phyloP scores from a whole-genome alignment of 352 stramenopile genomes.

The Phytopythium boreale region DNA sequence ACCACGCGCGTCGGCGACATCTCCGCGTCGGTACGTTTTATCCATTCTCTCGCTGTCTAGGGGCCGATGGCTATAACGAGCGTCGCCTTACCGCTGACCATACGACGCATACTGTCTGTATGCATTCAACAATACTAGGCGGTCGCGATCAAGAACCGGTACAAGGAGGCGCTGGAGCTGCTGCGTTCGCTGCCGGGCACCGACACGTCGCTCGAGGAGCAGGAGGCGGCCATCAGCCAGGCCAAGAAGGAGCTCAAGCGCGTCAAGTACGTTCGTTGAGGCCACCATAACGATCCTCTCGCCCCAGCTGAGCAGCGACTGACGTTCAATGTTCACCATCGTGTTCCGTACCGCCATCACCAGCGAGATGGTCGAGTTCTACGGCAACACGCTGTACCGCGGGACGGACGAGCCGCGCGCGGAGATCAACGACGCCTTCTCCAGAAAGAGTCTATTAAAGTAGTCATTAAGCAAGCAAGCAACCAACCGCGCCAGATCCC shows the following conservation, averaged over 20 bases:
- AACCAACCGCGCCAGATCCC: neutral
- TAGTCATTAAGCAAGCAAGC: conserved; percentile 22
- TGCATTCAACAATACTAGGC: conserved; percentile 35
- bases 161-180: conserved; percentile 60
- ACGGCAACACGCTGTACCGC: conserved; percentile 84
- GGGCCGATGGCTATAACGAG: too few species aligned
- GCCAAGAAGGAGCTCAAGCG: conserved; percentile 73
- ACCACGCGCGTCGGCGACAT: conserved; percentile 78
- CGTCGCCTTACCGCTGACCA: too few species aligned
- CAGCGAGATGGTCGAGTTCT: conserved; percentile 78
- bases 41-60: neutral
- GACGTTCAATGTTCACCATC: neutral
- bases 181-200: conserved; percentile 69
- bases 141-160: conserved; percentile 75
- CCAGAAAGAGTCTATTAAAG: conserved; percentile 63
- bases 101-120: neutral
- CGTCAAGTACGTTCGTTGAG: conserved; percentile 48
- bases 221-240: conserved; percentile 65
- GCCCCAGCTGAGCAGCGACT: neutral
- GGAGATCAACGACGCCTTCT: conserved; percentile 83
- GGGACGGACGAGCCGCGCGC: conserved; percentile 81
- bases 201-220: conserved; percentile 74
- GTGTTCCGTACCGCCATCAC: neutral
- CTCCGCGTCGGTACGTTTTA: conserved; percentile 55
- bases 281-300: neutral